Base-by-base conservation (phyloP, 352 stramenopile species). In the Pythium dissotocum region DNA sequence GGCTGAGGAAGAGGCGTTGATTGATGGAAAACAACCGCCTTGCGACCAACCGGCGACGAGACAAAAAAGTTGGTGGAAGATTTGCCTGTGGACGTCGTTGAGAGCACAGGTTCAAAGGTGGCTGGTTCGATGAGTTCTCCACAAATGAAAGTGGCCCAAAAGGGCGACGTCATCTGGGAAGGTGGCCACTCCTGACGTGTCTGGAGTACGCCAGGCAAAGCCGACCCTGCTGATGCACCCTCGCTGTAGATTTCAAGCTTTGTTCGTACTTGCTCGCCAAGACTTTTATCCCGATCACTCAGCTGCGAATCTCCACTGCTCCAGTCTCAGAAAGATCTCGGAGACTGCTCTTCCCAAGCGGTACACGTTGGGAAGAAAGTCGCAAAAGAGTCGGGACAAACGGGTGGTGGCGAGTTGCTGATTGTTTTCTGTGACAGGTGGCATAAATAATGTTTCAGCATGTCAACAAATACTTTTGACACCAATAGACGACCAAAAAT, bases 371-470 rank as follows among this genome's bases (percentile, higher is more conserved):
- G 46, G 16, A 2, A 12, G 18, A 51, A 51, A 28, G 44, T 53
- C 32, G 46, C 46, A 53, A 53, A 53, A 53, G 46, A 36, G 33
- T 56, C 58, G 40, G 36, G 42, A 38, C 38, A 58, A 64, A 70
- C 46, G 44, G 44, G 44, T 64, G 55, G 46, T 58, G 26, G 13
- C 52, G 52, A 40, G 32, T 58, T 26, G 26, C 21, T 6, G 18
- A 42, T 60, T 55, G 56, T 36, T 60, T 64, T 38, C 58, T 70
- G 63, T 64, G 63, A 70, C 63, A 70, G 63, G 14, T 57, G 24
- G n/a, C 36, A 4, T 51, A 62, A 69, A 63, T 16, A 12, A 33
- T 42, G 63, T 10, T 33, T 10, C 4, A 44, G n/a, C 16, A n/a
- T 6, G 54, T 49, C 2, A 48, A 32, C 49, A 60, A 24, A 38